Conservation (phyloP, 192 early-diverging fungal species). For the Coemansia sp. region DNA sequence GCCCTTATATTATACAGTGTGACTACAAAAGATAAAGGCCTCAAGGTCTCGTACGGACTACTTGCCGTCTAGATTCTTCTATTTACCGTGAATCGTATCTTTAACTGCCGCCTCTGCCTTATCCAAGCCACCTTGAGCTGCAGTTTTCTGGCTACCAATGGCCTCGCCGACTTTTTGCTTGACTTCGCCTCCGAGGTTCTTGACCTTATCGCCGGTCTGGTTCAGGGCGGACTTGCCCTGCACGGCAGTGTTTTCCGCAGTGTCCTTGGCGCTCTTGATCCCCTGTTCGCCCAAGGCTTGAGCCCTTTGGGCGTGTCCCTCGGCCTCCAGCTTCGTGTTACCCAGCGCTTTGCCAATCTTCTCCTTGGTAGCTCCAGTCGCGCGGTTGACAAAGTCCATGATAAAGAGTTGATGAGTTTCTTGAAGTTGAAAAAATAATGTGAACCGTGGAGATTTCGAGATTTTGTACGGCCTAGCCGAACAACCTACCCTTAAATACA, state of each 20-base stretch:
- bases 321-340: background rate
- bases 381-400: conserved; percentile 20
- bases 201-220: conserved; percentile 5
- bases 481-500: too few species aligned
- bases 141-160: conserved; percentile 2
- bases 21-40: too few species aligned
- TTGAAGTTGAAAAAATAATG: too few species aligned
- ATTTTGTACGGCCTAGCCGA: too few species aligned
- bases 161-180: background rate
- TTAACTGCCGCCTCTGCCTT: conserved; percentile 14
- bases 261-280: background rate
- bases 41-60: background rate
- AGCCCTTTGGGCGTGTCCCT: conserved; percentile 1
- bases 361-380: conserved; percentile 10
- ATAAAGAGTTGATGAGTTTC: too few species aligned
- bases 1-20: too few species aligned
- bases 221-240: background rate
- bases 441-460: too few species aligned
- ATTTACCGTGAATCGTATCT: background rate
- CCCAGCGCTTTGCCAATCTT: conserved; percentile 2
- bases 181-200: background rate
- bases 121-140: conserved; percentile 9
- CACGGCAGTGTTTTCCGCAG: background rate
- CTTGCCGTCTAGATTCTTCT: background rate
- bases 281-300: conserved; percentile 3